A percentile compares a stretch with the other conserved stretches of the same genome.
Evolutionary conservation across 768 basidiomycete genomes (phyloP).

Genomic region (Austroboletus festivus): DNA sequence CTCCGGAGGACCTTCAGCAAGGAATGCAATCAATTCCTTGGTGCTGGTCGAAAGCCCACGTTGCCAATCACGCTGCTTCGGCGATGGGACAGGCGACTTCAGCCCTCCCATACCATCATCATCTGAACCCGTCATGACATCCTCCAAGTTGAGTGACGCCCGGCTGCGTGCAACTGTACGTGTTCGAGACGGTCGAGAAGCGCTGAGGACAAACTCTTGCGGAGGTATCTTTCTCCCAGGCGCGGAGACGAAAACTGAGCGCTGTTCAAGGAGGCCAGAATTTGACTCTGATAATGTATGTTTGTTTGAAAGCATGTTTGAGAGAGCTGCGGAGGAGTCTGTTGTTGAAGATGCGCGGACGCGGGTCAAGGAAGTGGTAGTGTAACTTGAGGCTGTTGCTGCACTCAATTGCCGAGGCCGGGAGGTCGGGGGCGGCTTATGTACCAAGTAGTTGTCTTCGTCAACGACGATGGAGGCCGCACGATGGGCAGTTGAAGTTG

Average conservation of each 20-base stretch:
- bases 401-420: slow-evolving; percentile 49
- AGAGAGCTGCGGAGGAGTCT: slow-evolving; percentile 17
- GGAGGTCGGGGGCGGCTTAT: slow-evolving; percentile 35
- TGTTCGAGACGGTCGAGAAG: slow-evolving; percentile 29
- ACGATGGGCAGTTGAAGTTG: slow-evolving; percentile 48
- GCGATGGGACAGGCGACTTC: slow-evolving; percentile 35
- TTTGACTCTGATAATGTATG: slow-evolving; percentile 29
- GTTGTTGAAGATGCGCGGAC: slow-evolving; percentile 35
- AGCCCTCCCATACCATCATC: slow-evolving; percentile 44
- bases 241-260: slow-evolving; percentile 19
- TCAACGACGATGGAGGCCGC: slow-evolving; percentile 66
- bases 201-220: slow-evolving; percentile 29
- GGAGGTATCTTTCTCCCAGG: slow-evolving; percentile 25
- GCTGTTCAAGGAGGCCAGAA: slow-evolving; percentile 28
- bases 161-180: slow-evolving; percentile 52
- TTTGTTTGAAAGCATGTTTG: slow-evolving; percentile 21
- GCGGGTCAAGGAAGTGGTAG: slow-evolving; percentile 25
- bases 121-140: slow-evolving; percentile 68
- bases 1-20: slow-evolving; percentile 55
- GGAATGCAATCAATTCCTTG: slow-evolving; percentile 54
- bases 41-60: slow-evolving; percentile 43
- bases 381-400: slow-evolving; percentile 37
- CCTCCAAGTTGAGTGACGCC: slow-evolving; percentile 74
- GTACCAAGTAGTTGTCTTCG: slow-evolving; percentile 41
- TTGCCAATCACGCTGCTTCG: slow-evolving; percentile 34